phyloP scores from a whole-genome alignment of 352 stramenopile genomes.

The Globisporangium ultimum region DNA sequence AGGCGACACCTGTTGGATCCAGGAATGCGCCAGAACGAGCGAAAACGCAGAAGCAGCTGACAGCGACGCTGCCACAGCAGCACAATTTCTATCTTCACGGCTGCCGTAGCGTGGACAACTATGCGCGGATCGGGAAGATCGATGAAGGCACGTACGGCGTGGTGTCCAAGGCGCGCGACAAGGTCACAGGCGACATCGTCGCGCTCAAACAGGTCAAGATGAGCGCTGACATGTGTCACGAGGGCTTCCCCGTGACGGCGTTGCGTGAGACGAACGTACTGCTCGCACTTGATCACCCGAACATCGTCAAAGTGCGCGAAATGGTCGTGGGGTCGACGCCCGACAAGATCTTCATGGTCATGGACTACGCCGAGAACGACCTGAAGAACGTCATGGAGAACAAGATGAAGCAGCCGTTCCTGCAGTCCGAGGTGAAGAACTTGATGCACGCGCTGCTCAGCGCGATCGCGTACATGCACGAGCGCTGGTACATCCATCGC shows the following conservation, averaged over 20 bases:
- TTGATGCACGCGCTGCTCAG: constrained; percentile 91
- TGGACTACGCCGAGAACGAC: constrained; percentile 89
- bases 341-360: constrained; percentile 91
- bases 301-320: constrained; percentile 84
- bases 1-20: neutral
- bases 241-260: constrained; percentile 84
- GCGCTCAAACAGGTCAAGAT: constrained; percentile 92
- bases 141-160: constrained; percentile 97
- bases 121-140: constrained; percentile 92
- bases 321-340: constrained; percentile 87
- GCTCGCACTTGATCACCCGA: constrained; percentile 77
- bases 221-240: constrained; percentile 64
- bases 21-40: constrained; percentile 1
- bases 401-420: constrained; percentile 79
- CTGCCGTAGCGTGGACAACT: constrained; percentile 94
- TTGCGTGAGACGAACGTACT: constrained; percentile 86
- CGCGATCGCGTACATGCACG: constrained; percentile 90
- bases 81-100: constrained; percentile 82
- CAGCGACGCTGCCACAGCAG: constrained; percentile 8
- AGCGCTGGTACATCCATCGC: constrained; percentile 92
- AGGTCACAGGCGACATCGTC: constrained; percentile 88
- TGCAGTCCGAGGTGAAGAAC: constrained; percentile 92
- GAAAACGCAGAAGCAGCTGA: neutral
- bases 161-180: constrained; percentile 93
- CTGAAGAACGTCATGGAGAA: constrained; percentile 82